These are phyloP conservation scores for Xerocomellus intermedius DNA, from an alignment of 768 basidiomycete species.

Conservation along the genomic window DNA sequence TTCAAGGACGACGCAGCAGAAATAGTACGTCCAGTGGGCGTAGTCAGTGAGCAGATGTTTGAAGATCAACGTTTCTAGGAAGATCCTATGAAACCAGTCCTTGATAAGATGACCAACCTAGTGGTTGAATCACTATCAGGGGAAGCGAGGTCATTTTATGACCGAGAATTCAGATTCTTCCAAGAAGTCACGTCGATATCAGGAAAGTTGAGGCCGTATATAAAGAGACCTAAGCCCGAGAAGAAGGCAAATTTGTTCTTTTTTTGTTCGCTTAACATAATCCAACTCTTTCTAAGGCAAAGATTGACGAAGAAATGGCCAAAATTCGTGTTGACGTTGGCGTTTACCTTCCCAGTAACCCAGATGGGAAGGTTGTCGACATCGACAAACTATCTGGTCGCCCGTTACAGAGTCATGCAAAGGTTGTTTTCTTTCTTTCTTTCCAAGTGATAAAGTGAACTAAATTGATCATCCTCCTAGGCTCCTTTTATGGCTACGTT, in stretches of 20 bases:
- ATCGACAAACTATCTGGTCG: constrained; percentile 96
- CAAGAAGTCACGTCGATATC: constrained; percentile 97
- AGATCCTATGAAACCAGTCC: constrained; percentile 92
- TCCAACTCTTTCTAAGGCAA: constrained; percentile 55
- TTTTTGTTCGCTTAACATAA: neutral
- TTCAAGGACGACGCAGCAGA: constrained; percentile 90
- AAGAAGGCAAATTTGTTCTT: constrained; percentile 67
- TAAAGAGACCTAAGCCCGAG: constrained; percentile 92
- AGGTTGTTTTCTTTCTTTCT: constrained; percentile 57
- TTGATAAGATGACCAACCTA: constrained; percentile 80
- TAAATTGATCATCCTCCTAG: constrained; percentile 40
- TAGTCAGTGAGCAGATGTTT: neutral
- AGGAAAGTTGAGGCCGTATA: constrained; percentile 93
- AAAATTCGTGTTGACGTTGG: constrained; percentile 92
- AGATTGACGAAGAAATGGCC: constrained; percentile 99
- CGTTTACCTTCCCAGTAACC: constrained; percentile 96
- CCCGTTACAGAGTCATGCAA: constrained; percentile 96
- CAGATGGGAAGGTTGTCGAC: constrained; percentile 95
- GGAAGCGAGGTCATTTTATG: constrained; percentile 84
- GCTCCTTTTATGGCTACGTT: constrained; percentile 99
- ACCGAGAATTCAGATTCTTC: constrained; percentile 95
- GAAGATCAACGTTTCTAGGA: constrained; percentile 48
- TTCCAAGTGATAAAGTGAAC: neutral
- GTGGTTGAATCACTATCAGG: constrained; percentile 88
- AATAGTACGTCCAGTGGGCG: constrained; percentile 47